Base-by-base conservation (phyloP, 768 basidiomycete species). In the Tulasnella calospora region DNA sequence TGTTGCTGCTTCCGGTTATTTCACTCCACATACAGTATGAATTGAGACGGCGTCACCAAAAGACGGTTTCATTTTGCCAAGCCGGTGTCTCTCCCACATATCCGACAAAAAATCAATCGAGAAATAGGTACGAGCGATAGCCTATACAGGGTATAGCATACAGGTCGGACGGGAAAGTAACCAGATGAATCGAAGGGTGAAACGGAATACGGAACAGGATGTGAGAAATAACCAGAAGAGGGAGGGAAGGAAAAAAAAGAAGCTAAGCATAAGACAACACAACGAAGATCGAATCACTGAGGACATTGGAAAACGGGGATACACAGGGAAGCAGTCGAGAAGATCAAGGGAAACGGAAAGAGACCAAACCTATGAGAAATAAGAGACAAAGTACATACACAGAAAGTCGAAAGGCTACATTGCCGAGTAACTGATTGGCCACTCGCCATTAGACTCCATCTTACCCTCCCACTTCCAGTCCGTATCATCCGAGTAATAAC, bases 391-490 rank as follows among this genome's bases (percentile, higher is more conserved):
- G 61, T 67, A 67, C 61, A 67, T 67, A 67, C 61, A 67, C 1
- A 67, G 61, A 67, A 57, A 57, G 33, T n/a, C 61, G 71, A 72
- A 72, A 72, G 19, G 36, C 36, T 38, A 72, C 5, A 21, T 21
- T 41, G 38, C 78, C 13, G 67, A 61, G 70, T 71, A 78, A 12
- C 36, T 79, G 40, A 80, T 80, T 7, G 79, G 78, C 79, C 79
- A 80, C 35, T 78, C 79, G 10, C 79, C 79, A 44, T 69, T 51
- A 27, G 44, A 19, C 76, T 79, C 38, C 79, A 80, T 79, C 61
- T 80, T 79, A 15, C 79, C 78, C 33, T 80, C 78, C 79, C 79
- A 80, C 38, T 41, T 57, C 79, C 79, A 80, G 30, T 38, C 61
- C 55, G 55, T 36, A 36, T 76, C 79, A 47, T 76, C 70, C 30